Evolutionary conservation across 305 asterid genomes (phyloP), one percentile per base, ranked within the genome.

Genomic region (Fraxinus baroniana): DNA sequence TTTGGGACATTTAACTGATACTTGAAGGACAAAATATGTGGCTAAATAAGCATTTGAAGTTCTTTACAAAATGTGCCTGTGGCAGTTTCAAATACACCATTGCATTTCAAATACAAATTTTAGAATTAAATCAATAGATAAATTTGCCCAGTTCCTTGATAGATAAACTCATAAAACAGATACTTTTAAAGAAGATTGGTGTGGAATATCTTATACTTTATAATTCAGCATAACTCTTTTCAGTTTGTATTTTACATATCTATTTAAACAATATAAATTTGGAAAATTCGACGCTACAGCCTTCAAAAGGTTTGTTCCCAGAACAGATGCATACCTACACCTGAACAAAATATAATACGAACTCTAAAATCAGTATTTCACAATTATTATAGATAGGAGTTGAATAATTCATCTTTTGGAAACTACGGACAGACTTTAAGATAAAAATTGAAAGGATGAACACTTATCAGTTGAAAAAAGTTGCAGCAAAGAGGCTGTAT

Each of bases 401-500:
- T 10, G 10, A 55, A 5, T 57, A 18, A 57, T 57, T 57, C 68
- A 57, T 57, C 68, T 18, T 57, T 2, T 57, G 68, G 28, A 57
- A 57, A 57, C 68, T 57, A 57, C 4, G 13, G 68, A 22, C 28
- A 6, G 26, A 57, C 68, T 57, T 57, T 18, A 57, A 57, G 68
- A 18, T 2, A 57, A 57, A 22, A 57, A 57, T 57, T 18, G 68
- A 57, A 57, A 57, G 3, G 26, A 57, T 57, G 7, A 22, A 30
- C 72, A 64, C 72, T 64, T 7, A 64, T 64, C 30, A 62, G 22
- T 8, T 22, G 33, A 20, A 62, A 22, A 13, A 24, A 62, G 72
- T 62, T 55, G 55, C 72, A 83, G 60, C 66, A 75, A 30, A 55
- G 26, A 60, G 72, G 26, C 36, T 60, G 57, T 20, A 73, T 71